phyloP scores from a whole-genome alignment of 805 yeast species.

The Zygoascus flipseniorum region DNA sequence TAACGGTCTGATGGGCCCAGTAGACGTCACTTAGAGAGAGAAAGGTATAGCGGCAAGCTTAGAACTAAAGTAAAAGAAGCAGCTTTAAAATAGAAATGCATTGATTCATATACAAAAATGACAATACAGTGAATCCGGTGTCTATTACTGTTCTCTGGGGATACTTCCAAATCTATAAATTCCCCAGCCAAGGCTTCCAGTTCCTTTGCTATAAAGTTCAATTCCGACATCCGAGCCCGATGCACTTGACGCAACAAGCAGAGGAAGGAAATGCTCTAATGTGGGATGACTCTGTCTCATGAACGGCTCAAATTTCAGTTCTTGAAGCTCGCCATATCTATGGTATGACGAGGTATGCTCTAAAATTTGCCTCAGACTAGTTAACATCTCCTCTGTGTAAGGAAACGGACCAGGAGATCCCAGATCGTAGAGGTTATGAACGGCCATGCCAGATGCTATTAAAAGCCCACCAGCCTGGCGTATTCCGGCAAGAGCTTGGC shows the following conservation, averaged over 20 bases:
- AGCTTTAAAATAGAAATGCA: no score
- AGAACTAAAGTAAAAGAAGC: no score
- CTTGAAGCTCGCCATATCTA: slow-evolving; percentile 26
- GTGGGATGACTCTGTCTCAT: slow-evolving; percentile 60
- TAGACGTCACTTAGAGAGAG: no score
- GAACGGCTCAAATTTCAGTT: slow-evolving; percentile 20
- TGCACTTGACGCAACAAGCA: slow-evolving; percentile 51
- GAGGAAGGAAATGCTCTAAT: slow-evolving; percentile 63
- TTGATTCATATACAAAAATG: no score
- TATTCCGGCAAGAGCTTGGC: slow-evolving; percentile 43
- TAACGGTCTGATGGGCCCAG: no score
- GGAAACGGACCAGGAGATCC: slow-evolving; percentile 18
- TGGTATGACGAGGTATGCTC: slow-evolving; percentile 19
- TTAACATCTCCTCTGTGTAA: slow-evolving; percentile 19
- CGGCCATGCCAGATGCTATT: slow-evolving; percentile 65
- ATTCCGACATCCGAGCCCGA: slow-evolving; percentile 13
- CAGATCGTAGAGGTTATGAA: slow-evolving; percentile 60
- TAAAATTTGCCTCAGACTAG: neutral
- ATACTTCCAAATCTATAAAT: neutral
- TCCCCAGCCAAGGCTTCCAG: neutral
- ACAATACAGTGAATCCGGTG: no score
- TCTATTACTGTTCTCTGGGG: no score
- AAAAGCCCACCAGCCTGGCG: slow-evolving; percentile 46
- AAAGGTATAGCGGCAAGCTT: no score
- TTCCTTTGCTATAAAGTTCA: neutral